Evolutionary conservation across 768 basidiomycete genomes (phyloP).

Genomic region (Mycena galericulata): DNA sequence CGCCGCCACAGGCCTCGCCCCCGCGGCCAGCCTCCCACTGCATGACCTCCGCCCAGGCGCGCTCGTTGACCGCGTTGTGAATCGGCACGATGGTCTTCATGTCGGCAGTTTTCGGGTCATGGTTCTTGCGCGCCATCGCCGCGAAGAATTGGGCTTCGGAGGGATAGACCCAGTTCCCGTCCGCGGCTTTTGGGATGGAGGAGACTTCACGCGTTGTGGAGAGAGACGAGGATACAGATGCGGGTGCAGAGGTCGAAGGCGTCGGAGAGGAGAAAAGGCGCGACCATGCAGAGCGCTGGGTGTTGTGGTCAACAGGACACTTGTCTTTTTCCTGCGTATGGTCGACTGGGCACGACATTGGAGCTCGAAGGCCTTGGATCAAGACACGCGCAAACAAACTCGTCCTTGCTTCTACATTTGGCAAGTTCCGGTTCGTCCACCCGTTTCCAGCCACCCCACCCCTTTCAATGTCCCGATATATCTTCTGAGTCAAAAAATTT

Average conservation of each 20-base stretch:
- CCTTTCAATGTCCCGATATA: no score
- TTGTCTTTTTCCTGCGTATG: slow-evolving; percentile 32
- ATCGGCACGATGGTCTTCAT: slow-evolving; percentile 98
- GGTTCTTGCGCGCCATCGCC: slow-evolving; percentile 96
- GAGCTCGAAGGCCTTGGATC: background rate
- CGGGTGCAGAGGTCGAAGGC: slow-evolving; percentile 35
- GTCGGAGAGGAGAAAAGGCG: slow-evolving; percentile 50
- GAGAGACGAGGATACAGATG: slow-evolving; percentile 53
- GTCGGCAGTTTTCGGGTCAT: slow-evolving; percentile 87
- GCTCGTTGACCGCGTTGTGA: slow-evolving; percentile 98
- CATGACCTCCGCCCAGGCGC: slow-evolving; percentile 86
- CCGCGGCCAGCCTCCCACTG: slow-evolving; percentile 88
- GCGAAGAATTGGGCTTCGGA: slow-evolving; percentile 98
- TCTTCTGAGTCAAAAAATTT: no score
- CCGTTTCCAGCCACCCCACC: background rate
- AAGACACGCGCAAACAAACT: background rate
- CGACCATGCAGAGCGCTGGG: slow-evolving; percentile 54
- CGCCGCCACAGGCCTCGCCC: slow-evolving; percentile 83
- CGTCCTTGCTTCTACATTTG: background rate
- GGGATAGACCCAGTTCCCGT: slow-evolving; percentile 95
- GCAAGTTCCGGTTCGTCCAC: background rate
- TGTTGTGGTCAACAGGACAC: slow-evolving; percentile 58
- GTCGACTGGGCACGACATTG: slow-evolving; percentile 34
- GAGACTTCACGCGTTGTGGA: slow-evolving; percentile 85
- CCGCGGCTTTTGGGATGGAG: slow-evolving; percentile 82